phyloP scores from a whole-genome alignment of 2,329 filamentous ascomycete species.

The Alternaria sp. region DNA sequence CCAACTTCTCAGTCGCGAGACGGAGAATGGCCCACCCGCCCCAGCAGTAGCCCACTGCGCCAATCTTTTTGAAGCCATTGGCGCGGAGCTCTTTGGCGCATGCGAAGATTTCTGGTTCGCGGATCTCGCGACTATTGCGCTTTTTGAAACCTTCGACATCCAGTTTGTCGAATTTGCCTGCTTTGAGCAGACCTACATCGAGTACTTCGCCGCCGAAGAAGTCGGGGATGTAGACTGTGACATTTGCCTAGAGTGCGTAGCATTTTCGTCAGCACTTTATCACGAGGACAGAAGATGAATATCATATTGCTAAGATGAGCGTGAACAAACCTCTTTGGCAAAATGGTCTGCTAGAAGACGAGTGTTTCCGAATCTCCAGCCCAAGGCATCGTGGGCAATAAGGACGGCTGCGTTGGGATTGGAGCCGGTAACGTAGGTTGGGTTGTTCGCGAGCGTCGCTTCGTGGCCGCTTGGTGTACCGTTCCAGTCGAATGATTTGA shows the following conservation, averaged over 20 bases:
- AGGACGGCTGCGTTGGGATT: conserved; percentile 47
- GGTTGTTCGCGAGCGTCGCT: conserved; percentile 37
- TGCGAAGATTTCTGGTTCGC: conserved; percentile 45
- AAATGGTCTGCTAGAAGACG: conserved; percentile 54
- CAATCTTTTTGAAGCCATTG: conserved; percentile 38
- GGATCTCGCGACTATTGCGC: conserved; percentile 42
- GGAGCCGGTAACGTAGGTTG: conserved; percentile 50
- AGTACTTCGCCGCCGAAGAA: conserved; percentile 4
- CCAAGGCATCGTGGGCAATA: conserved; percentile 50
- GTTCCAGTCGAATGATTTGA: conserved; percentile 42
- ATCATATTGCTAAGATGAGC: background rate
- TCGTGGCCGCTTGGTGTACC: conserved; percentile 45
- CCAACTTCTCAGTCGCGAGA: conserved; percentile 21
- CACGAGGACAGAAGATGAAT: background rate
- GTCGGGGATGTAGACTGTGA: background rate
- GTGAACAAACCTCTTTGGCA: conserved; percentile 33
- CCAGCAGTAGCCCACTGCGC: conserved; percentile 55
- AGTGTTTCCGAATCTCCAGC: conserved; percentile 52
- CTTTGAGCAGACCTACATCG: conserved; percentile 3
- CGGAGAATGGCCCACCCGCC: conserved; percentile 44
- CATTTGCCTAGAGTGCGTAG: background rate
- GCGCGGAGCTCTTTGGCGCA: conserved; percentile 34
- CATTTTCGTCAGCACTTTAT: background rate
- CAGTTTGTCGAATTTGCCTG: conserved; percentile 28
- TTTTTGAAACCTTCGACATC: conserved; percentile 45